Evolutionary conservation across 495 filamentous ascomycete genomes (phyloP).

Genomic region (Penicillium silybi): DNA sequence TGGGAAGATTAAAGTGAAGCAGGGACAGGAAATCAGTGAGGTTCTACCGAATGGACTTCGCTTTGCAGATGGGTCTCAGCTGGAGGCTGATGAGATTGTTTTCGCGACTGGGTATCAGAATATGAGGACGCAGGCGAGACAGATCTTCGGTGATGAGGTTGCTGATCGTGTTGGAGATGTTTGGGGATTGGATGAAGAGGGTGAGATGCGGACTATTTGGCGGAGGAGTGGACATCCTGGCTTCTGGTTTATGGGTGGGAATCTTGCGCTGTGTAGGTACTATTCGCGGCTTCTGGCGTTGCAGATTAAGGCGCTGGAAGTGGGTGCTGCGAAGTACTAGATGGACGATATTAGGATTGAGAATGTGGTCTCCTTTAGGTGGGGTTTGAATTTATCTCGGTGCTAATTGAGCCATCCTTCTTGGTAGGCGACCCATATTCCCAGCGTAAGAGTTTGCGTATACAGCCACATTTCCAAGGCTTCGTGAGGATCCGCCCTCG

Average conservation of each 20-base stretch:
- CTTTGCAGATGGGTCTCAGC: constrained; percentile 61
- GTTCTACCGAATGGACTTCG: constrained; percentile 57
- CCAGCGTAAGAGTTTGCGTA: constrained; percentile 32
- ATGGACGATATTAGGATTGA: background rate
- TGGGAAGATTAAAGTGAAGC: constrained; percentile 73
- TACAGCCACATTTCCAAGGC: constrained; percentile 28
- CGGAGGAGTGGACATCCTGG: constrained; percentile 64
- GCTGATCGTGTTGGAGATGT: constrained; percentile 63
- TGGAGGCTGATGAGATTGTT: constrained; percentile 76
- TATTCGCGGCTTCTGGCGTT: constrained; percentile 68
- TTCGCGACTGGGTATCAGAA: constrained; percentile 83
- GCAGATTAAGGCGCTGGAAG: constrained; percentile 68
- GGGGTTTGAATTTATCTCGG: background rate
- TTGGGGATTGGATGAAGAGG: constrained; percentile 77
- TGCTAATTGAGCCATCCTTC: constrained; percentile 30
- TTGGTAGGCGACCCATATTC: constrained; percentile 30
- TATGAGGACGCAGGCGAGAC: constrained; percentile 59
- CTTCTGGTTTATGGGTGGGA: constrained; percentile 84
- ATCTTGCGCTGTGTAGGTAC: constrained; percentile 69
- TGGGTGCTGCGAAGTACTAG: constrained; percentile 40
- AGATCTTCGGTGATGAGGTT: constrained; percentile 67
- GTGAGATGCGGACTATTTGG: constrained; percentile 73
- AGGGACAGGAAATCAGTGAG: constrained; percentile 60
- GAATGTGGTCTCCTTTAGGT: background rate
- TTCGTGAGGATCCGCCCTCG: constrained; percentile 4